Conservation (phyloP, 2,329 filamentous ascomycete genomes). For the Cadophora malorum region DNA sequence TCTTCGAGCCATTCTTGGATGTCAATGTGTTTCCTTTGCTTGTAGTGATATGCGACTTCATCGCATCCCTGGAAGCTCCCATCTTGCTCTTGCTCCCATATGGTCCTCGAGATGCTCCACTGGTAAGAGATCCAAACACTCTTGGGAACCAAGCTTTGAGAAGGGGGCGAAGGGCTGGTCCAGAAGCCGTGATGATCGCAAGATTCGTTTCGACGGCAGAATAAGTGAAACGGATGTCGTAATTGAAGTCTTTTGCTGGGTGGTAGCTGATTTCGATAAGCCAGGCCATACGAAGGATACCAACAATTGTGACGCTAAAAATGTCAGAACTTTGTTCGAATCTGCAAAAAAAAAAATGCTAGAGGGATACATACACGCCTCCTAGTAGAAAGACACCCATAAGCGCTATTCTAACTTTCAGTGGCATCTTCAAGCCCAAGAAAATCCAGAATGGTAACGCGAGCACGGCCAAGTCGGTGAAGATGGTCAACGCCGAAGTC, state of each 20-base stretch:
- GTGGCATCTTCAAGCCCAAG: conserved; percentile 65
- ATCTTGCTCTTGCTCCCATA: conserved; percentile 8
- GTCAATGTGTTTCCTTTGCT: background rate
- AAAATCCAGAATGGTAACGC: conserved; percentile 70
- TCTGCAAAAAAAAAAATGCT: background rate
- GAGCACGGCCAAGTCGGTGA: conserved; percentile 70
- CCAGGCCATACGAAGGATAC: conserved; percentile 19
- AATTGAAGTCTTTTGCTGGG: conserved; percentile 26
- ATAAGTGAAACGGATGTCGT: conserved; percentile 43
- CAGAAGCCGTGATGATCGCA: conserved; percentile 58
- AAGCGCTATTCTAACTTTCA: conserved; percentile 67
- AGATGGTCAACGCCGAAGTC: conserved; percentile 70
- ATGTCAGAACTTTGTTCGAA: background rate
- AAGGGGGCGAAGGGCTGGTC: conserved; percentile 68
- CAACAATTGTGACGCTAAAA: conserved; percentile 24
- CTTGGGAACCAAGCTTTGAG: conserved; percentile 37
- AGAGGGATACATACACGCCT: conserved; percentile 59
- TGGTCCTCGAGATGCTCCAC: background rate
- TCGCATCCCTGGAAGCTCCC: background rate
- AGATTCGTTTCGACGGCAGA: conserved; percentile 44
- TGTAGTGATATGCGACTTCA: background rate
- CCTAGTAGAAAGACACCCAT: conserved; percentile 70
- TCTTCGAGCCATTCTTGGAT: background rate
- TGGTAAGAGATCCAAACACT: conserved; percentile 14
- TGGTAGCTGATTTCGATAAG: conserved; percentile 19